Conservation (phyloP, 495 filamentous ascomycete genomes). For the Penicillium egyptiacum region DNA sequence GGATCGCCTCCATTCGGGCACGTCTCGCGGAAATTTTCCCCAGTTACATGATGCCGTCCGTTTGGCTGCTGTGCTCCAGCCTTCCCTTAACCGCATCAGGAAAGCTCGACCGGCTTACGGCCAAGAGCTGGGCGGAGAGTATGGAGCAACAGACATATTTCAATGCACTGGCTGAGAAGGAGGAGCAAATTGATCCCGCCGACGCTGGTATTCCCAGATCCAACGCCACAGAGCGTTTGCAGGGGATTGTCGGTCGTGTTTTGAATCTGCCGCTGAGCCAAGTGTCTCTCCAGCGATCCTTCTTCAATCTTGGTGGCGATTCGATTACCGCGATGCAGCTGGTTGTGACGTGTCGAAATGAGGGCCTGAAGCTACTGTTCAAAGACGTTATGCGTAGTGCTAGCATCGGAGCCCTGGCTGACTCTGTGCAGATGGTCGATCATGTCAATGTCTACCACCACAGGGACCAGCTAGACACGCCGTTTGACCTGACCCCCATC, state of each 20-base stretch:
- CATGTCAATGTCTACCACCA: neutral
- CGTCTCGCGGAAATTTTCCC: constrained; percentile 16
- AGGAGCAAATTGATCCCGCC: neutral
- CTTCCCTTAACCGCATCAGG: constrained; percentile 38
- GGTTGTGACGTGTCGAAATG: constrained; percentile 17
- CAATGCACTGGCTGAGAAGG: constrained; percentile 14
- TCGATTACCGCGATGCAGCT: constrained; percentile 26
- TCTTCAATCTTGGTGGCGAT: constrained; percentile 28
- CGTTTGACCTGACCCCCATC: constrained; percentile 38
- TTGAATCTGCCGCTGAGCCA: neutral
- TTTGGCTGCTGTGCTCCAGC: constrained; percentile 31
- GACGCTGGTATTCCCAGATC: neutral
- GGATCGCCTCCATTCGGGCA: neutral
- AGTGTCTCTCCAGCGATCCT: neutral
- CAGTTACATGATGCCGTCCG: constrained; percentile 44
- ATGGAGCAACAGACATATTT: neutral
- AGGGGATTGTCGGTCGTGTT: neutral
- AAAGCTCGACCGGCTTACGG: constrained; percentile 35
- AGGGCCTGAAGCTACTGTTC: neutral
- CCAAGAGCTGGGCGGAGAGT: neutral
- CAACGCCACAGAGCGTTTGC: neutral
- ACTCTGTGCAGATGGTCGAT: neutral
- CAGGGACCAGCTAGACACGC: neutral
- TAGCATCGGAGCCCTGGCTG: neutral
- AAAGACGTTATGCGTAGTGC: neutral